phyloP scores from a whole-genome alignment of 129 eudicot genomes.

The Flaveria linearis region DNA sequence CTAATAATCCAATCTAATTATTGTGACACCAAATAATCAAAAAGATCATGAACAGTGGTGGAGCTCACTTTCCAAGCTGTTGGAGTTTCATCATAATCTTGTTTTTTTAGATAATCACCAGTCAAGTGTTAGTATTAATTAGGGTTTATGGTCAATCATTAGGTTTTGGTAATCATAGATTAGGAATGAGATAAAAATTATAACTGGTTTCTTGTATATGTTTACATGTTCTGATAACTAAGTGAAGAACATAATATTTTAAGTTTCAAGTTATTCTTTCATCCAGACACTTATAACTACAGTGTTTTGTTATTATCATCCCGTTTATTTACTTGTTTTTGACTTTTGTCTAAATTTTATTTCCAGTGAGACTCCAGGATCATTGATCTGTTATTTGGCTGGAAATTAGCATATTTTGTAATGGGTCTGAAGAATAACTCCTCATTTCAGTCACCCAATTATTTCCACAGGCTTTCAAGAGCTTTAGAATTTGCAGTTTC shows the following conservation, averaged over 20 bases:
- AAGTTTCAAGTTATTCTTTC: neutral
- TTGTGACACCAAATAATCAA: neutral
- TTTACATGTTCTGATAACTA: no score
- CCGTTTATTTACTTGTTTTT: neutral
- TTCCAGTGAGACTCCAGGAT: conserved; percentile 14
- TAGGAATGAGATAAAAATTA: neutral
- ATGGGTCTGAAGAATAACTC: conserved; percentile 35
- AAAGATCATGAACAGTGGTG: neutral
- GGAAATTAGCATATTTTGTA: conserved; percentile 9
- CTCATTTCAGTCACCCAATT: conserved; percentile 25
- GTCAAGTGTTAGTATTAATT: neutral
- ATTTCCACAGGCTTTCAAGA: conserved; percentile 35
- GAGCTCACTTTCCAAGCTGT: neutral
- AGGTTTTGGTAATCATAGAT: neutral
- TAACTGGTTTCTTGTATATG: neutral
- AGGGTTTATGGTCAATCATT: neutral
- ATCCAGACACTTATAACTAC: neutral
- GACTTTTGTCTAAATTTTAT: neutral
- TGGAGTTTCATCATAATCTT: neutral
- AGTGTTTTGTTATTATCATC: conserved; percentile 6
- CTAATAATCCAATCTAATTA: neutral
- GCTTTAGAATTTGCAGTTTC: conserved; percentile 65
- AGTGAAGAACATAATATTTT: neutral
- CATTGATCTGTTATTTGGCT: conserved; percentile 11
- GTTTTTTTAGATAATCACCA: neutral